These are phyloP conservation scores for Meripilus lineatus DNA, from an alignment of 1,284 basidiomycete species.

Conservation along the genomic window DNA sequence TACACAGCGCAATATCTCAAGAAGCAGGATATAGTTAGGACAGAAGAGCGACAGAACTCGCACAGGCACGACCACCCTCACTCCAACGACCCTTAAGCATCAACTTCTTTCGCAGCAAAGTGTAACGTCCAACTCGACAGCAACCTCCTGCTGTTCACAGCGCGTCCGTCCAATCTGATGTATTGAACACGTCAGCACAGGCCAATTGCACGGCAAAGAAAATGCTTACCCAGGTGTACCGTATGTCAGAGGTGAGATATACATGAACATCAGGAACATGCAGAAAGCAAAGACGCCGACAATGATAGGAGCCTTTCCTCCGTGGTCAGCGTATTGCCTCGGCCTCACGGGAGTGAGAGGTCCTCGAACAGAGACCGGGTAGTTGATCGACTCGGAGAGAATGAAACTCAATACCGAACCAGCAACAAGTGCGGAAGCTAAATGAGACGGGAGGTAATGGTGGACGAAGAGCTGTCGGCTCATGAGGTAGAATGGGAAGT, in stretches of 20 bases:
- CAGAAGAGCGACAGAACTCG: no score
- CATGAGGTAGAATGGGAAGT: slow-evolving; percentile 98
- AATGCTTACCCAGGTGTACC: slow-evolving; percentile 80
- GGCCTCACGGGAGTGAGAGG: slow-evolving; percentile 56
- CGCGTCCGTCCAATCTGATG: slow-evolving; percentile 63
- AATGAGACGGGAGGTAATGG: slow-evolving; percentile 95
- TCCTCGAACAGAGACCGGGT: slow-evolving; percentile 75
- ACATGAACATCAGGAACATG: slow-evolving; percentile 69
- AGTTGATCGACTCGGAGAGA: slow-evolving; percentile 89
- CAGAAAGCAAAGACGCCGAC: slow-evolving; percentile 53
- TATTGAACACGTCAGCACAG: slow-evolving; percentile 16
- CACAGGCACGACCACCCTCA: no score
- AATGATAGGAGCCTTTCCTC: slow-evolving; percentile 61
- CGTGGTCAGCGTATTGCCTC: slow-evolving; percentile 66
- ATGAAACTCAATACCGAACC: slow-evolving; percentile 92
- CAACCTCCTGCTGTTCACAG: slow-evolving; percentile 68
- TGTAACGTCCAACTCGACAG: slow-evolving; percentile 80
- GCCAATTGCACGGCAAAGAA: slow-evolving; percentile 1
- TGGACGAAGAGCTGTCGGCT: slow-evolving; percentile 95
- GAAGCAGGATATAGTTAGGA: no score
- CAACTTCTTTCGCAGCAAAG: slow-evolving; percentile 69
- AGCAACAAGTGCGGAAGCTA: slow-evolving; percentile 88
- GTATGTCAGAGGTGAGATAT: slow-evolving; percentile 85
- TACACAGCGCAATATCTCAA: no score
- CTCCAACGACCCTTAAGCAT: no score